Evolutionary conservation across 2,329 filamentous ascomycete genomes (phyloP), one percentile per base, ranked within the genome.

Genomic region (Microcera coccophila): DNA sequence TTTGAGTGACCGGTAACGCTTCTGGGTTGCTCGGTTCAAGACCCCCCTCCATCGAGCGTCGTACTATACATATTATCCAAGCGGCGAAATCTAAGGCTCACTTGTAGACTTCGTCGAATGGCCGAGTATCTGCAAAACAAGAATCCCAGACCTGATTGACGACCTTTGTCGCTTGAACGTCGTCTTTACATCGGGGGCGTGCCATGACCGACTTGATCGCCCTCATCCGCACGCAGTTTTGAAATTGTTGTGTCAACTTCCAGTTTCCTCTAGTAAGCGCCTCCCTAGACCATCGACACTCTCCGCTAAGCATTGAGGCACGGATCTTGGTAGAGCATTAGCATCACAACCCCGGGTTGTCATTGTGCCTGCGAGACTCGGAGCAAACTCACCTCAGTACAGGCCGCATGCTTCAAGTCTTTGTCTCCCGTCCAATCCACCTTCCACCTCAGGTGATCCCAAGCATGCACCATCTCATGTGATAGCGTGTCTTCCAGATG

Each of bases 101-200:
- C 64, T 88, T 83, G 66, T 95, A 98, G 40, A 98, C 90, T 64
- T 97, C 91, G 65, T 97, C 90, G 67, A 98, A 98, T 2, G 93
- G 93, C 60, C 93, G 76, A 4, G 91, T 97, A 67, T 98, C 93
- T 39, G 80, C 73, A 64, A 95, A 98, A 66, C 93, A 98, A 58
- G 90, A 96, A 55, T 95, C 90, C 89, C 91, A 98, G n/a, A 98
- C 93, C 67, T 95, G 85, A 67, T 97, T 93, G 44, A 98, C 89
- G 19, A 94, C 83, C 69, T 86, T 88, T 39, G 81, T 79, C 4
- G 93, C 93, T 54, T 97, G 87, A 12, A 83, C 82, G 57, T 95
- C 84, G 65, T 95, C 87, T 64, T 87, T 87, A 62, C 90, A 93
- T 36, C 77, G 75, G 14, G 90, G 89, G 48, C 93, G 76, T 24